Conservation (phyloP, 345 rosid species). For the Aethionema arabicum region DNA sequence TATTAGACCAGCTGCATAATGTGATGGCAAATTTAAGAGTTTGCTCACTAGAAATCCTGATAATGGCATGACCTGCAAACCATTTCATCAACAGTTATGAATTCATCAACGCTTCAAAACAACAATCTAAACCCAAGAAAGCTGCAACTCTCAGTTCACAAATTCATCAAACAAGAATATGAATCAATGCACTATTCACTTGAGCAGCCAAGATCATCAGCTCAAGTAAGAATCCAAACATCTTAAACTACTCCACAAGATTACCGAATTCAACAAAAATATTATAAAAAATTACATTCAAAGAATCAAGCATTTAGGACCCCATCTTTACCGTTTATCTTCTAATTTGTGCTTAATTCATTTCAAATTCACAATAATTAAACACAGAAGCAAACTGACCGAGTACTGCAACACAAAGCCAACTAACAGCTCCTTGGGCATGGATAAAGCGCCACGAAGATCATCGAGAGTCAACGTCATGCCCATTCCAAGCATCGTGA, state of each 20-base stretch:
- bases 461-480: conserved; percentile 89
- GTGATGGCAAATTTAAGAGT: conserved; percentile 71
- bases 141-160: background rate
- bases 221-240: background rate
- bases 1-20: conserved; percentile 93
- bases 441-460: conserved; percentile 74
- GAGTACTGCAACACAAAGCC: conserved; percentile 85
- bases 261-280: conserved; percentile 16
- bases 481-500: conserved; percentile 95
- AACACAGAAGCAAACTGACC: conserved; percentile 44
- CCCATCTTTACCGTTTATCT: conserved; percentile 1
- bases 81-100: conserved; percentile 14
- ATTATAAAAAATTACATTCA: conserved; percentile 12
- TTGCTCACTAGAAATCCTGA: conserved; percentile 80
- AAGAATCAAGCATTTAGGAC: background rate
- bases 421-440: conserved; percentile 77
- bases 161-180: background rate
- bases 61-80: conserved; percentile 81
- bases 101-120: background rate
- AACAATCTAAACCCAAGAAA: background rate
- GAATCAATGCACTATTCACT: background rate
- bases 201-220: conserved; percentile 1
- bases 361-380: background rate
- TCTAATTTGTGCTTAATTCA: background rate
- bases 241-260: conserved; percentile 9